Evolutionary conservation across 2,329 filamentous ascomycete species (phyloP), one percentile per base, ranked within the genome.

Genomic region (Colletotrichum scovillei): DNA sequence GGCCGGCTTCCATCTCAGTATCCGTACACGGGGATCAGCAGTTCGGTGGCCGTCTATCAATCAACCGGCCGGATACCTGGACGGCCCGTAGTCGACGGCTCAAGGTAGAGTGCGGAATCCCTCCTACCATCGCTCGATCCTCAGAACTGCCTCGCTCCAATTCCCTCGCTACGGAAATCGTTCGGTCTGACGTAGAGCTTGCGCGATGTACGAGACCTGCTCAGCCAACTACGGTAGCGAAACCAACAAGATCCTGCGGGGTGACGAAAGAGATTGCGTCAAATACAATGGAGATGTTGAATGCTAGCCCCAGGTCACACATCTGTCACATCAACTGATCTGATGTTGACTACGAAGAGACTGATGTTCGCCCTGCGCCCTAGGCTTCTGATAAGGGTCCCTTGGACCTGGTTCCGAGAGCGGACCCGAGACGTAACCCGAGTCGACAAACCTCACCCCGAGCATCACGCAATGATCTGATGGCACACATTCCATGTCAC

Each of bases 241-340:
- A 49, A 11, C n/a, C 16, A 57, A 49, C 26, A 14, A 9, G n/a
- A 26, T 38, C 22, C 53, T 57, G 38, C 58, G 19, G 46, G 26
- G 49, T 52, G 64, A 63, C 57, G 49, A 49, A 62, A 24, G 16
- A 19, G 19, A 63, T 72, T 72, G 64, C 69, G 58, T 72, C 52
- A 58, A 68, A 32, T 26, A 30, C 16, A 32, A 19, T 56, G 56
- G 57, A 28, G 19, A 28, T 67, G 32, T n/a, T n/a, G 28, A 56
- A 30, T 5, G 9, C 1, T n/a, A 32, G 49, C 46, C 26, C 35
- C 53, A 63, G 53, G 30, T 56, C 14, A 11, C 28, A 24, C 16
- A 22, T 7, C 16, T 35, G 24, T 53, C 30, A 46, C 65, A 56
- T 53, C 58, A 63, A 72, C 28, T 32, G 57, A 46, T 59, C 58